Percentiles rank a stretch among this genome's conserved stretches.
Evolutionary conservation across 768 basidiomycete species (phyloP).

Genomic region (Podaxis sp.): DNA sequence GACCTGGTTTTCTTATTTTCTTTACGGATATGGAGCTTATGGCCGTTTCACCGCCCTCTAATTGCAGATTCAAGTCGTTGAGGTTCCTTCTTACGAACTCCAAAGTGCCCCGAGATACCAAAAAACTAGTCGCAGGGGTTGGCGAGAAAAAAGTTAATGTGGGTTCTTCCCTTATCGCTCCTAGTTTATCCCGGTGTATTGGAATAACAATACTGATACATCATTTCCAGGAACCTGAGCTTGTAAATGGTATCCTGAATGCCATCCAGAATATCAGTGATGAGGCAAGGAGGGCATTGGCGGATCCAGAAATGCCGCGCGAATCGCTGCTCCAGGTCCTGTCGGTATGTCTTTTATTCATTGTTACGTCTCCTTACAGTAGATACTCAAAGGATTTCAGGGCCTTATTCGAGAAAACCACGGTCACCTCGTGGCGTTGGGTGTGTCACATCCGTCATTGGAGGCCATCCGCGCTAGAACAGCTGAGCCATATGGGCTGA

Average conservation of each 20-base stretch:
- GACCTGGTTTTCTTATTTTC: constrained; percentile 2
- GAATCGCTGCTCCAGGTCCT: constrained; percentile 58
- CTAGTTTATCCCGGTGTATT: background rate
- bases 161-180: constrained; percentile 18
- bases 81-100: constrained; percentile 92
- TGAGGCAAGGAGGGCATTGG: constrained; percentile 70
- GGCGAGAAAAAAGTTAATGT: constrained; percentile 62
- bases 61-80: constrained; percentile 79
- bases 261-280: constrained; percentile 84
- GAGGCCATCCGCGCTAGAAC: constrained; percentile 80
- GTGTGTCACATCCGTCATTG: constrained; percentile 86
- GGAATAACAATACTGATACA: constrained; percentile 1
- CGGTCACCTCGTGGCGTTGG: constrained; percentile 72
- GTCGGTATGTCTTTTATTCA: constrained; percentile 47
- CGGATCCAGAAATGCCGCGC: constrained; percentile 69
- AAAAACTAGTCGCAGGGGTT: constrained; percentile 90
- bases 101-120: constrained; percentile 89
- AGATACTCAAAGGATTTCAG: constrained; percentile 33
- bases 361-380: constrained; percentile 5
- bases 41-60: constrained; percentile 13
- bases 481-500: constrained; percentile 59
- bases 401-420: constrained; percentile 89
- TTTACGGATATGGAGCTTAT: background rate
- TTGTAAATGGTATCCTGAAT: constrained; percentile 71
- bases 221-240: constrained; percentile 68